Percentiles rank a stretch among this genome's conserved stretches.
These are phyloP conservation scores for Starmerella geochares DNA, from an alignment of 805 yeast genomes.

Conservation along the genomic window DNA sequence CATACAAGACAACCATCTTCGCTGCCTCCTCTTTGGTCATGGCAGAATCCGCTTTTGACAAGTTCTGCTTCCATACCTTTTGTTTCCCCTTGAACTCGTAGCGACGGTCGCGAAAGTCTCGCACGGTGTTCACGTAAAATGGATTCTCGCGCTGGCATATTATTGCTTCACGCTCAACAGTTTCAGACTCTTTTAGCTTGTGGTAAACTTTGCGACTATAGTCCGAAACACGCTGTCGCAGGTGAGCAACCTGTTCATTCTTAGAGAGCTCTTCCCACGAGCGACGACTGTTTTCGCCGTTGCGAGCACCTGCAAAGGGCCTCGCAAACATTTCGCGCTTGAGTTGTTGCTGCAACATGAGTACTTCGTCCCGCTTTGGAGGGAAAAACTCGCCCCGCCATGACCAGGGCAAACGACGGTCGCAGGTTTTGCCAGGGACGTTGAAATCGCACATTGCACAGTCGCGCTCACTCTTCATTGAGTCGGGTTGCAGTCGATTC, in stretches of 20 bases:
- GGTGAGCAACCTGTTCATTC: constrained; percentile 61
- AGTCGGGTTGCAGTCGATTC: constrained; percentile 93
- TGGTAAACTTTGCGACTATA: constrained; percentile 81
- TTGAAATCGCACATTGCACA: constrained; percentile 98
- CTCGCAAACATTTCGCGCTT: constrained; percentile 47
- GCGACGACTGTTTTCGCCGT: constrained; percentile 9
- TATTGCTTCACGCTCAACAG: constrained; percentile 80
- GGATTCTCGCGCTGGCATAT: constrained; percentile 97
- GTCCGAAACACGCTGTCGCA: constrained; percentile 70
- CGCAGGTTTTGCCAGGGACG: constrained; percentile 89
- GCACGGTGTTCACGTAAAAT: constrained; percentile 86
- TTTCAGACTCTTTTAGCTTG: constrained; percentile 68
- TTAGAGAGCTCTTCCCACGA: constrained; percentile 67
- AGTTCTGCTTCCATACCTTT: constrained; percentile 85
- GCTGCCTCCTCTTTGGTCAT: constrained; percentile 76
- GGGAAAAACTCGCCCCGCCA: constrained; percentile 98
- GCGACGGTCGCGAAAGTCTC: constrained; percentile 89
- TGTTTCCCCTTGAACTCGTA: constrained; percentile 91
- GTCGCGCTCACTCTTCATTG: constrained; percentile 87
- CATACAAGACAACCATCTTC: constrained; percentile 87
- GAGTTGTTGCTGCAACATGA: constrained; percentile 75
- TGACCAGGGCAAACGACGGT: constrained; percentile 84
- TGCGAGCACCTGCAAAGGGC: neutral
- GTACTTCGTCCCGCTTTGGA: constrained; percentile 80
- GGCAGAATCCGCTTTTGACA: constrained; percentile 44